Evolutionary conservation across 495 filamentous ascomycete species (phyloP).

Genomic region (Lentithecium fluviatile): DNA sequence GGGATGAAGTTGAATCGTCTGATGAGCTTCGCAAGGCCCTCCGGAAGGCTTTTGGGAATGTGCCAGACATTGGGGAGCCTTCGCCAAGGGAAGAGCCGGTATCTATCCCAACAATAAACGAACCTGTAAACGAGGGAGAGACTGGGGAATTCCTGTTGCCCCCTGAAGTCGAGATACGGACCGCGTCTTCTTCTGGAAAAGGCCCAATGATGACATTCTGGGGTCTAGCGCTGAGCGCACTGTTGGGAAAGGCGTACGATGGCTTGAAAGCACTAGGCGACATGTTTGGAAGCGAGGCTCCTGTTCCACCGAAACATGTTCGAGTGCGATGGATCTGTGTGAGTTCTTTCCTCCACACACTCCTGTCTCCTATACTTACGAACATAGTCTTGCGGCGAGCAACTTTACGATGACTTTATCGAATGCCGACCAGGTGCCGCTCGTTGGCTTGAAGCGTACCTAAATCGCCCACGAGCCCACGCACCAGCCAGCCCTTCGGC

Average conservation of each 20-base stretch:
- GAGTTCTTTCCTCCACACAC: conserved; percentile 5
- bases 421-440: conserved; percentile 43
- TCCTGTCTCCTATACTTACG: conserved; percentile 1
- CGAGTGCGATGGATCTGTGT: conserved; percentile 44
- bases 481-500: conserved; percentile 32
- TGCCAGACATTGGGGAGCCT: background rate
- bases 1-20: conserved; percentile 26
- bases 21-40: conserved; percentile 28
- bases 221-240: conserved; percentile 19
- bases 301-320: conserved; percentile 28
- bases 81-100: background rate
- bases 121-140: conserved; percentile 3
- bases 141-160: conserved; percentile 21
- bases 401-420: conserved; percentile 44
- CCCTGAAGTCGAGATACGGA: conserved; percentile 18
- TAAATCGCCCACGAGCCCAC: conserved; percentile 35
- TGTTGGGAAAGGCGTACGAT: conserved; percentile 15
- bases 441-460: conserved; percentile 38
- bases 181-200: background rate
- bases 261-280: conserved; percentile 13
- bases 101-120: conserved; percentile 10
- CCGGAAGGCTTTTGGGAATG: conserved; percentile 10
- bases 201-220: conserved; percentile 23
- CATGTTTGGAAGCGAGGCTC: conserved; percentile 28
- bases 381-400: conserved; percentile 39